Base-by-base conservation (phyloP, 345 rosid genomes). In the Ceriops decandra region DNA sequence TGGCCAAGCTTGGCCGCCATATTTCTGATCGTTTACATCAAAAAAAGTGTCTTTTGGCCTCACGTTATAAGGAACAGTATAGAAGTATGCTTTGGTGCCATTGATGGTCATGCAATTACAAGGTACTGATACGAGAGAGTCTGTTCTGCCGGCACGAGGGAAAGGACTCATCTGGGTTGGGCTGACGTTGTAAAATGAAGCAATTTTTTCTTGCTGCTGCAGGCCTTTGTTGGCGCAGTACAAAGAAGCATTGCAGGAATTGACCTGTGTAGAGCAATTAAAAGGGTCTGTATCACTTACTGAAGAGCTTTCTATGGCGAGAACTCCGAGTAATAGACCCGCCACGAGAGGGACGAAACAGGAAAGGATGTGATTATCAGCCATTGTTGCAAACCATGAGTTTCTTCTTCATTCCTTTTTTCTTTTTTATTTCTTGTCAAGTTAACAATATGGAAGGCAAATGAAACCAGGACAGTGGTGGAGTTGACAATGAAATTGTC, bases 41-140 rank as follows among this genome's bases (percentile, higher is more conserved):
- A 9, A 9, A 42, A 88, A 88, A 1, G 66, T 66, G 63, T 84
- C 85, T 0, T 56, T 27, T 6, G 1, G 19, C 20, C 78, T 27
- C 63, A 82, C 89, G 0, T 0, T 15, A 66, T 88, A 83, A 47
- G 60, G 47, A 5, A 72, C 60, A 24, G 69, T 67, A 19, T 88
- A 83, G 82, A 88, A 84, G 81, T 82, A 88, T 7, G 70, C 87
- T 3, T 1, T 47, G 19, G 74, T 81, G 59, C 75, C 77, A 32
- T 57, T 73, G 7, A 73, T 38, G 0, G 68, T 63, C 53, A 66
- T n/a, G 79, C 90, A 84, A 5, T 81, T 74, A 66, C 93, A 88
- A 3, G 86, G 81, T 22, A 84, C 85, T 4, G 56, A 74, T 57
- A 88, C 66, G 22, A 84, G 79, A 74, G 77, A 83, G 73, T 86